Conservation (phyloP, 371 early-diverging fungal genomes). For the Mortierella sp. region DNA sequence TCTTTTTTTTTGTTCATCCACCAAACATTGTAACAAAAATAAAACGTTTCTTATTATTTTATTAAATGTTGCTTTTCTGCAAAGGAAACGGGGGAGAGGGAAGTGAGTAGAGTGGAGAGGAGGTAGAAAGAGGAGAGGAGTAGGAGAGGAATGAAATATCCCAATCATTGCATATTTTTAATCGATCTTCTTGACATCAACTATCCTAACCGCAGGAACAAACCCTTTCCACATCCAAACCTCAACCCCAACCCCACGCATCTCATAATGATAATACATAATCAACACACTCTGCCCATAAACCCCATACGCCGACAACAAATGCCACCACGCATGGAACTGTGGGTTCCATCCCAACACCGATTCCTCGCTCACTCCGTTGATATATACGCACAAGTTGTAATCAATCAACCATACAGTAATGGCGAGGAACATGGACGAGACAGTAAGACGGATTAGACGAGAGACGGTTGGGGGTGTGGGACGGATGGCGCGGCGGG, state of each 20-base stretch:
- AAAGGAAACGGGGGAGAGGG: too few relatives aligned
- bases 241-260: not conserved
- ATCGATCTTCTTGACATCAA: not conserved
- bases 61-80: too few relatives aligned
- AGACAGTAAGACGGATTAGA: constrained; percentile 1
- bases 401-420: constrained; percentile 18
- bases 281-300: not conserved
- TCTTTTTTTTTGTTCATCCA: not conserved
- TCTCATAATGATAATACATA: constrained; percentile 18
- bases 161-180: not conserved
- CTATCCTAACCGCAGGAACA: not conserved
- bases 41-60: too few relatives aligned
- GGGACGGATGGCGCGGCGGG: constrained; percentile 12
- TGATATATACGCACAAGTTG: constrained; percentile 15
- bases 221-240: not conserved
- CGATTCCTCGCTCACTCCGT: constrained; percentile 19
- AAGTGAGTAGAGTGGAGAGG: too few relatives aligned
- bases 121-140: too few relatives aligned
- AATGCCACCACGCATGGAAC: constrained; percentile 30
- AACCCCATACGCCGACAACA: not conserved
- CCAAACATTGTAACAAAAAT: too few relatives aligned
- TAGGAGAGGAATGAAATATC: not conserved
- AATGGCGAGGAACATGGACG: not conserved
- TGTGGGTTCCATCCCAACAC: constrained; percentile 19
- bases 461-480: not conserved